Evolutionary conservation across 2,329 filamentous ascomycete genomes (phyloP), one percentile per base, ranked within the genome.

Genomic region (Hortaea sp.): DNA sequence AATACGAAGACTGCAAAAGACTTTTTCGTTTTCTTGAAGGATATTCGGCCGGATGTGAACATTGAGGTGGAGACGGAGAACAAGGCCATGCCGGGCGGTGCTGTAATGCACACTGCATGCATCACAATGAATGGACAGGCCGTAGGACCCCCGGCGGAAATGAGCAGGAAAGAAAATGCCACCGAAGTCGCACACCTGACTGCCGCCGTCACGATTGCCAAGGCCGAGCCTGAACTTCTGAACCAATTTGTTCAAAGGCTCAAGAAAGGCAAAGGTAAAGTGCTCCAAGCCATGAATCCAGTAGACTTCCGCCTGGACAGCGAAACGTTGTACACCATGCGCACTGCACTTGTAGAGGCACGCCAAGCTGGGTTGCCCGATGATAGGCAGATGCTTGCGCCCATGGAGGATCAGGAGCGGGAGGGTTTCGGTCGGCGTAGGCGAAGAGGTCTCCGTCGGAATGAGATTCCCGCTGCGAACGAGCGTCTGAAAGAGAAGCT

Each of bases 21-120:
- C 7, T 68, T 70, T 49, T 53, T 70, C 34, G 61, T 66, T 5
- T 64, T 63, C 46, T 65, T 61, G 38, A 62, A 58, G 42, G 53
- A 41, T 5, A 39, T 28, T 4, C 45, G 49, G 20, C 42, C 44
- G 29, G 39, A 46, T 7, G 42, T 51, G 7, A 43, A 45, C 35
- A 27, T 61, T 20, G 57, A 63, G 29, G 45, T 59, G 10, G 51
- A 57, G 30, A 40, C 35, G 12, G 49, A 59, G 38, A 28, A 35
- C 20, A 40, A 40, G 5, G 32, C 43, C 13, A 10, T 27, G 6
- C 28, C 43, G n/a, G 43, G 38, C 13, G 39, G 41, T 4, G 13
- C 9, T 7, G 35, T 12, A 7, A 46, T 40, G n/a, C 54, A 49
- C 37, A 38, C 48, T 27, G 58, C 53, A 11, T 57, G 56, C 42